Conservation (phyloP, 2,329 filamentous ascomycete genomes). For the Cordyceps pruinosa region DNA sequence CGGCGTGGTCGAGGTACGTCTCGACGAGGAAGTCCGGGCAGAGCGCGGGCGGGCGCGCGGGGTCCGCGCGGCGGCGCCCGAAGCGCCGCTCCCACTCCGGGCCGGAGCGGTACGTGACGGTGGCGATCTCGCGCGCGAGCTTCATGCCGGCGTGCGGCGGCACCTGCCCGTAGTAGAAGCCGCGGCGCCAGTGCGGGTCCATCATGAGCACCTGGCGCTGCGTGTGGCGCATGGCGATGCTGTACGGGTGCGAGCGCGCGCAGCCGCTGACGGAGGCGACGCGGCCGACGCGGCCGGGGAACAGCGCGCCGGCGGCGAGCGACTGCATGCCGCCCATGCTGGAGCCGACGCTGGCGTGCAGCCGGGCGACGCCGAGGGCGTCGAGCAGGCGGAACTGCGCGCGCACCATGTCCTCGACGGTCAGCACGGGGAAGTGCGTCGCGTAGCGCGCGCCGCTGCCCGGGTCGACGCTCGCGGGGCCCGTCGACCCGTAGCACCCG, state of each 20-base stretch:
- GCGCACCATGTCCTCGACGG: conserved; percentile 94
- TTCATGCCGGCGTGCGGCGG: conserved; percentile 98
- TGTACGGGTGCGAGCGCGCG: conserved; percentile 91
- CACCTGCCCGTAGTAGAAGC: conserved; percentile 83
- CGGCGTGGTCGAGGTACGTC: conserved; percentile 95
- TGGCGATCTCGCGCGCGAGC: conserved; percentile 92
- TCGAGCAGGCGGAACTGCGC: conserved; percentile 90
- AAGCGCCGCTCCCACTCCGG: conserved; percentile 98
- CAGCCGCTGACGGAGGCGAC: conserved; percentile 90
- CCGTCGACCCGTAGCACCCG: conserved; percentile 92
- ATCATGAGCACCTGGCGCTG: conserved; percentile 98
- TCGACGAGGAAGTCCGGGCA: conserved; percentile 97
- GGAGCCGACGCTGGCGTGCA: conserved; percentile 89
- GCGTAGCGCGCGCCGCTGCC: conserved; percentile 84
- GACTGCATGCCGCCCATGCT: conserved; percentile 99
- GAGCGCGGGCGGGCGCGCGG: conserved; percentile 79
- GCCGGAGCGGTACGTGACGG: conserved; percentile 91
- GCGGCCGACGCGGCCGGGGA: conserved; percentile 71
- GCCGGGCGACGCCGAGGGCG: conserved; percentile 62
- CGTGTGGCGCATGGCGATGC: conserved; percentile 96
- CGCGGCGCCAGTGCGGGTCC: conserved; percentile 94
- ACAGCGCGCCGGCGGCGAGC: conserved; percentile 76
- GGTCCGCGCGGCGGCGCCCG: conserved; percentile 77
- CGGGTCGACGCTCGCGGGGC: conserved; percentile 81
- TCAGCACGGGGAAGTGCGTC: conserved; percentile 90